Base-by-base conservation (phyloP, 345 rosid species). In the Eucalyptus pauciflora region DNA sequence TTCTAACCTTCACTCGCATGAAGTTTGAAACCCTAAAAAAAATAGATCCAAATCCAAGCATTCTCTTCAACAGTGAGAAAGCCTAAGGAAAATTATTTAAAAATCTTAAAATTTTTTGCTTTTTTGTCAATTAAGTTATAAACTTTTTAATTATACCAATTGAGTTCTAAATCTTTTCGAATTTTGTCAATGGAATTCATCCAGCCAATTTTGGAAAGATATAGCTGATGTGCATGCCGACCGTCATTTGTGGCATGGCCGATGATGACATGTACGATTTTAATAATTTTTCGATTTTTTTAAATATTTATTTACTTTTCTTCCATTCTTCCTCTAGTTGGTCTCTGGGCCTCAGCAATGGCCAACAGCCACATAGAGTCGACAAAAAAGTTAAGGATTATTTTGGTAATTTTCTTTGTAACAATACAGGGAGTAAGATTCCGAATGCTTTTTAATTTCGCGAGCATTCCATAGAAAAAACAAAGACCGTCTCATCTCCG, bases 231-330 rank as follows among this genome's bases (percentile, higher is more conserved):
- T 18, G 58, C 5, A 18, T 52, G 2, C 25, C 0, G 25, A 52
- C 0, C 10, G 0, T 52, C 25, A 52, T 52, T 52, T 52, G 56
- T 18, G 24, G 24, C 10, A 3, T 52, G 4, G 24, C 0, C 0
- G 4, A 9, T 52, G 24, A 52, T 52, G 24, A 52, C 56, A 18
- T 1, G 24, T 52, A 18, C 0, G 2, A 18, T 52, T 52, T 52
- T 52, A 18, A 52, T 52, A 52, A 7, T 18, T 52, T 51, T 52
- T 52, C 1, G 8, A 51, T 18, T 3, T 22, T n/a, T n/a, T n/a
- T n/a, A n/a, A n/a, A n/a, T n/a, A n/a, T n/a, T n/a, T n/a, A n/a
- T n/a, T n/a, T n/a, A n/a, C n/a, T n/a, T n/a, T n/a, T n/a, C n/a
- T 51, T 52, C 10, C 56, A 52, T 52, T 52, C 4, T 18, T 52